A percentile compares a stretch with the other conserved stretches of the same genome.
These are phyloP conservation scores for Nothomitra cinnamomea DNA, from an alignment of 2,329 filamentous ascomycete genomes.

Conservation along the genomic window DNA sequence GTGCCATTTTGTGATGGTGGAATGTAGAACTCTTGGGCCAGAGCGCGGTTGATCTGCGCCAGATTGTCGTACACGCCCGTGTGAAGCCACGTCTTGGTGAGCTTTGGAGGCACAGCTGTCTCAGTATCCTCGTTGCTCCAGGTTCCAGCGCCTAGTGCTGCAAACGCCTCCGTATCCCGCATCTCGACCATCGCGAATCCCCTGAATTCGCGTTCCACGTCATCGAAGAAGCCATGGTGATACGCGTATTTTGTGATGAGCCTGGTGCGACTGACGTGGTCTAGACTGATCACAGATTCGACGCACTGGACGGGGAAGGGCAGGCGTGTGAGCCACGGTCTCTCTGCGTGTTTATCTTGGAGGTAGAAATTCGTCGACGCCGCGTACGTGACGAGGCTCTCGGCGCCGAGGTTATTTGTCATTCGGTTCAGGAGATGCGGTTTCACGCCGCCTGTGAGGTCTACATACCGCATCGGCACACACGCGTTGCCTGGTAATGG, in stretches of 20 bases:
- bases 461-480: not conserved
- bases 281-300: not conserved
- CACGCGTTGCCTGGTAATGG: not conserved
- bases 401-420: not conserved
- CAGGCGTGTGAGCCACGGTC: slow-evolving; percentile 7
- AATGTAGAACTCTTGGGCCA: not conserved
- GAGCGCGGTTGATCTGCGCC: not conserved
- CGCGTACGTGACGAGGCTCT: slow-evolving; percentile 5
- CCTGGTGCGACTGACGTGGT: not conserved
- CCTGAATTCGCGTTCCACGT: slow-evolving; percentile 9
- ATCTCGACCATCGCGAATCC: slow-evolving; percentile 10
- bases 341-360: slow-evolving; percentile 1
- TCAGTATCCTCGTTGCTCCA: not conserved
- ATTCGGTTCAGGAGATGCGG: not conserved
- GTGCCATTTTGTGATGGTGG: not conserved
- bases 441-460: not conserved
- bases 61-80: slow-evolving; percentile 3
- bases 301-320: slow-evolving; percentile 8
- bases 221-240: slow-evolving; percentile 11
- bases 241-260: slow-evolving; percentile 6
- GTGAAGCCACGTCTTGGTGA: slow-evolving; percentile 9
- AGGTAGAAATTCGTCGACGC: slow-evolving; percentile 9
- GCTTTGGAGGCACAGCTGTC: not conserved
- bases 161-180: slow-evolving; percentile 10
- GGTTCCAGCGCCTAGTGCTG: too few relatives aligned